Conservation (phyloP, 164 flowering plant species). For the Akebia trifoliata region DNA sequence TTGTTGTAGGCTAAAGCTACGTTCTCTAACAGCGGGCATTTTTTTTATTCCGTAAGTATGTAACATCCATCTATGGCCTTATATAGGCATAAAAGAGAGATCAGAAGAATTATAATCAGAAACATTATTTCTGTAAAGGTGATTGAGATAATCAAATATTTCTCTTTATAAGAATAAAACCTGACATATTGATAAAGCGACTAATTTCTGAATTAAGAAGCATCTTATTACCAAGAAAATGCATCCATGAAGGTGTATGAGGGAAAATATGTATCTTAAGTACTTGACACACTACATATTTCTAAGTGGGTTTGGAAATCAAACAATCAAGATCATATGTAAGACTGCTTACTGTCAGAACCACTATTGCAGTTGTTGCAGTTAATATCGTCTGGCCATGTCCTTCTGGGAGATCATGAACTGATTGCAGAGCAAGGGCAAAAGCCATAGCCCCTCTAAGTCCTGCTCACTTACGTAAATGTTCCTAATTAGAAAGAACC, state of each 20-base stretch:
- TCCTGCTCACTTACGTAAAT: constrained; percentile 41
- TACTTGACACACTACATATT: too few relatives aligned
- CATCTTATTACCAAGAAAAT: not conserved
- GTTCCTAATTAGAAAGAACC: not conserved
- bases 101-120: too few relatives aligned
- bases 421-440: constrained; percentile 96
- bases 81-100: too few relatives aligned
- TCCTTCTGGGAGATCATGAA: constrained; percentile 98
- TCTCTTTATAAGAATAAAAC: not conserved
- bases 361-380: constrained; percentile 97
- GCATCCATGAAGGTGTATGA: not conserved
- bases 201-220: not conserved
- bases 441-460: constrained; percentile 99
- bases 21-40: too few relatives aligned
- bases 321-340: not conserved
- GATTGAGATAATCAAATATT: too few relatives aligned
- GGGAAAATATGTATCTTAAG: not conserved
- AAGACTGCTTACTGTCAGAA: constrained; percentile 62
- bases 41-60: too few relatives aligned
- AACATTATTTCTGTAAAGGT: too few relatives aligned
- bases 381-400: constrained; percentile 98
- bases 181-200: not conserved
- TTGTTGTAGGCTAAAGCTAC: too few relatives aligned
- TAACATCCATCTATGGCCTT: too few relatives aligned
- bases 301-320: not conserved